Conservation (phyloP, 257 asterid genomes). For the Rubia yunnanensis region DNA sequence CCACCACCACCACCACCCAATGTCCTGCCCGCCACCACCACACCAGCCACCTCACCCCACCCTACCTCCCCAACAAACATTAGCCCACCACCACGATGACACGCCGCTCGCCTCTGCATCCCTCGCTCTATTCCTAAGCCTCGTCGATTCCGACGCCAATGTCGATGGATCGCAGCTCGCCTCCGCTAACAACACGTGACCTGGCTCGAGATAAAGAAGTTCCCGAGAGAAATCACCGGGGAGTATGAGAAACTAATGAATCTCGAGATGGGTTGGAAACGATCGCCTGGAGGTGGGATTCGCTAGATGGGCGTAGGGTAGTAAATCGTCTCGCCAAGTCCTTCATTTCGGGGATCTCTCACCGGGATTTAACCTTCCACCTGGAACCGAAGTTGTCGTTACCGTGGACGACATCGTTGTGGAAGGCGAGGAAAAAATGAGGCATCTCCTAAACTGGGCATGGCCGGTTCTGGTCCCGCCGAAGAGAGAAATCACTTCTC, state of each 20-base stretch:
- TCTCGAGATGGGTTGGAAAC: constrained; percentile 23
- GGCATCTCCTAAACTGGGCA: constrained; percentile 83
- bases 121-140: too few relatives aligned
- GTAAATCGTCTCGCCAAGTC: constrained; percentile 31
- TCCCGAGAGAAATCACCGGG: constrained; percentile 38
- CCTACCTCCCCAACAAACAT: too few relatives aligned
- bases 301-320: constrained; percentile 90
- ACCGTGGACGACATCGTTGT: not conserved
- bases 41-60: too few relatives aligned
- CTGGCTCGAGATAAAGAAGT: constrained; percentile 44
- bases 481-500: constrained; percentile 48
- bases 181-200: too few relatives aligned
- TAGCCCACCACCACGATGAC: too few relatives aligned
- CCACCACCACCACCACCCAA: too few relatives aligned
- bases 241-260: constrained; percentile 56
- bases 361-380: not conserved
- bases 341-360: constrained; percentile 8
- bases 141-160: too few relatives aligned
- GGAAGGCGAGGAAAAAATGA: constrained; percentile 21
- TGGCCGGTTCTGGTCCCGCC: constrained; percentile 73
- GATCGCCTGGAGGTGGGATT: constrained; percentile 37
- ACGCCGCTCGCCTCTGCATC: too few relatives aligned
- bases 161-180: too few relatives aligned
- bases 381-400: constrained; percentile 10
- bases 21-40: too few relatives aligned